Percentiles rank a stretch among this genome's conserved stretches.
Conservation (phyloP, 2,329 filamentous ascomycete species). For the Penicillium sp. region DNA sequence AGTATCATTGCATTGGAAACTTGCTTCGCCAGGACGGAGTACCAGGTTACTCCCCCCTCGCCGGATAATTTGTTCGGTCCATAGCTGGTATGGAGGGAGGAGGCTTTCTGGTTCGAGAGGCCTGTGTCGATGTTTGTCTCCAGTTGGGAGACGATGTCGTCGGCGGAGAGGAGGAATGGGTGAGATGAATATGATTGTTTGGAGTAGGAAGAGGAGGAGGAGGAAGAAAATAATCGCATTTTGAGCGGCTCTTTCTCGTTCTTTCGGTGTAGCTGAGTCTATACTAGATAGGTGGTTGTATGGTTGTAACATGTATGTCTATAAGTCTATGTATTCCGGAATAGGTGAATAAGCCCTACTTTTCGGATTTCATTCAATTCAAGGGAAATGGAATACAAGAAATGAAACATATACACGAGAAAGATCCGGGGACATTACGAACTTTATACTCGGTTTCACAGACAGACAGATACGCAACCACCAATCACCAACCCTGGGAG, state of each 20-base stretch:
- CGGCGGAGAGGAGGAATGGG: constrained; percentile 31
- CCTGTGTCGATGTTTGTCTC: constrained; percentile 48
- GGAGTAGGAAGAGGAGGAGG: not conserved
- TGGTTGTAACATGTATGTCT: not conserved
- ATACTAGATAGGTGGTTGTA: not conserved
- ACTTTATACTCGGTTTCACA: not conserved
- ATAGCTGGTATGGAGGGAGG: constrained; percentile 44
- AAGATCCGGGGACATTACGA: not conserved
- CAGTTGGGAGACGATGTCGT: constrained; percentile 42
- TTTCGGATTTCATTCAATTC: not conserved
- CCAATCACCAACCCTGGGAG: not conserved
- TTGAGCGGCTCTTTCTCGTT: not conserved
- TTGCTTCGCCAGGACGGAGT: constrained; percentile 50
- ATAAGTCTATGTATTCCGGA: not conserved
- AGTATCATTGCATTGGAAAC: constrained; percentile 55
- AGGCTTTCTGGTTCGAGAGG: constrained; percentile 40
- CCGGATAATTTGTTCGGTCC: constrained; percentile 49
- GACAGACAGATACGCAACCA: not conserved
- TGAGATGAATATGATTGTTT: constrained; percentile 17
- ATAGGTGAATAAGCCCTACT: not conserved
- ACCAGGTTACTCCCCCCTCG: constrained; percentile 43
- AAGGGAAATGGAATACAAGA: not conserved
- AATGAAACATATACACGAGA: too few relatives aligned
- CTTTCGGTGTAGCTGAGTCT: not conserved
- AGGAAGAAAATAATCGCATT: constrained; percentile 1